Conservation (phyloP, 2,329 filamentous ascomycete species). For the Microsporum canis region DNA sequence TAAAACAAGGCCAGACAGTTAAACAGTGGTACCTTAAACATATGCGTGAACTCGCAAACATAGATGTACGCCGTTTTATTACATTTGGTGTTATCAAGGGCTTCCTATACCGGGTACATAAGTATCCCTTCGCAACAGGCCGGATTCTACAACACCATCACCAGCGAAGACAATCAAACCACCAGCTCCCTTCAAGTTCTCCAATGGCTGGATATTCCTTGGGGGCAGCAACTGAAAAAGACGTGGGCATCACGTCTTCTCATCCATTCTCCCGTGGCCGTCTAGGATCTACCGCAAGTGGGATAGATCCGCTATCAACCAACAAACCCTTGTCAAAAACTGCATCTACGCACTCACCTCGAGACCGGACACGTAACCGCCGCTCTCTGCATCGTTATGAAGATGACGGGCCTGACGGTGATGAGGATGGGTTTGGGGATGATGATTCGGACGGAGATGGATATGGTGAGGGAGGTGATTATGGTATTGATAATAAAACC, state of each 20-base stretch:
- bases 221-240: constrained; percentile 5
- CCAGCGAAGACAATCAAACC: constrained; percentile 12
- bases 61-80: constrained; percentile 83
- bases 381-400: neutral
- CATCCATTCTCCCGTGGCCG: constrained; percentile 7
- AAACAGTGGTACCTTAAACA: constrained; percentile 77
- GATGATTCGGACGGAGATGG: constrained; percentile 10
- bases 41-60: constrained; percentile 56
- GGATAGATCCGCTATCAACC: constrained; percentile 3
- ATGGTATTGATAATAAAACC: constrained; percentile 28
- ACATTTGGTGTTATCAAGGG: constrained; percentile 96
- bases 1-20: constrained; percentile 71
- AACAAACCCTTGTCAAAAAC: neutral
- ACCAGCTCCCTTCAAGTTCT: neutral
- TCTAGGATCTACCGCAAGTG: constrained; percentile 7
- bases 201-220: constrained; percentile 5
- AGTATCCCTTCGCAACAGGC: constrained; percentile 57
- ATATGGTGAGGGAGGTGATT: constrained; percentile 11
- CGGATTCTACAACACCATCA: constrained; percentile 22
- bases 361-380: neutral
- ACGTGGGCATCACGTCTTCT: constrained; percentile 9
- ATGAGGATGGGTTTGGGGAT: constrained; percentile 7
- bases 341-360: neutral
- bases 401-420: constrained; percentile 1
- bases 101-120: constrained; percentile 83